Conservation (phyloP, 768 basidiomycete genomes). For the Lactarius akahatsu region DNA sequence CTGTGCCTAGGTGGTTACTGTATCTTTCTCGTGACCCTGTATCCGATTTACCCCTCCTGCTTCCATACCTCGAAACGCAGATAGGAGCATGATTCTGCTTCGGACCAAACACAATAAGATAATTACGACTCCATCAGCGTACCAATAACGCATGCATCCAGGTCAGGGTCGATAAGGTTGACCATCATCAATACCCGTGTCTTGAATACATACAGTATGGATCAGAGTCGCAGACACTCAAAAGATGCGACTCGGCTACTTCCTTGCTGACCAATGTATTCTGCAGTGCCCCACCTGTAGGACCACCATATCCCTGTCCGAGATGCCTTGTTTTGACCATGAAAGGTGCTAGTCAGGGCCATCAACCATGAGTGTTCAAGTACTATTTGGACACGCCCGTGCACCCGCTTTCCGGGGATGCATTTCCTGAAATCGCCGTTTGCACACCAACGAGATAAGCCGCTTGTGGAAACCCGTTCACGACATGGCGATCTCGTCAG, state of each 20-base stretch:
- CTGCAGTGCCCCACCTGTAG: background rate
- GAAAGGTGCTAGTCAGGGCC: background rate
- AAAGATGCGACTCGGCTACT: background rate
- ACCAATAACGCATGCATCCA: background rate
- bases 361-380: background rate
- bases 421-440: background rate
- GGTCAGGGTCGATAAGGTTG: background rate
- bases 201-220: background rate
- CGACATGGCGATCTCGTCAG: slow-evolving; percentile 16
- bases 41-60: slow-evolving; percentile 1
- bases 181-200: background rate
- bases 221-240: background rate
- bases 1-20: slow-evolving; percentile 12
- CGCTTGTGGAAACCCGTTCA: background rate
- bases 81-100: background rate
- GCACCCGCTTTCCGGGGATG: background rate
- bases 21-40: background rate
- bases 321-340: background rate
- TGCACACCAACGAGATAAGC: background rate
- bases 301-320: background rate
- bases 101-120: background rate
- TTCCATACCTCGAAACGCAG: background rate
- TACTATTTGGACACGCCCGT: background rate
- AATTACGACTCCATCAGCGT: background rate
- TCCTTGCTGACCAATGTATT: background rate